Evolutionary conservation across 1,284 basidiomycete genomes (phyloP), one percentile per base, ranked within the genome.

Genomic region (Termitomyces sp.): DNA sequence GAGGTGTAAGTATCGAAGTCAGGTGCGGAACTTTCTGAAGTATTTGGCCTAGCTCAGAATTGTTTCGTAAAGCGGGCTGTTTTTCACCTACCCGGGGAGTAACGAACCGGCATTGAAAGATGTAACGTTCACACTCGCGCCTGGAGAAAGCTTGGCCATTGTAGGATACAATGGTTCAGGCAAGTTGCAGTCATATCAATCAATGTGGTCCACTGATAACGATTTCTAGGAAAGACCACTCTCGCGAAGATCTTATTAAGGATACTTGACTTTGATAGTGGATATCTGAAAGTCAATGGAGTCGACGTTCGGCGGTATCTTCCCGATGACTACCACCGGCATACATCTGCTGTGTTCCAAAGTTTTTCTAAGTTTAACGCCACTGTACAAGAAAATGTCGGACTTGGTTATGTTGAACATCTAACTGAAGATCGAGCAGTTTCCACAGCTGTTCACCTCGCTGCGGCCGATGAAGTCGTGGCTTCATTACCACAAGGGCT

Each of bases 141-240:
- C 88, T 10, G 90, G 90, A 12, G 87, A 91, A 70, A 84, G 78
- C 24, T 78, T 93, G 47, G 91, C 91, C 8, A 83, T 94, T 56
- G 91, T 94, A 26, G 90, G 90, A 12, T 84, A 82, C 66, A 90
- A 90, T 68, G 87, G 88, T 58, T 90, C 87, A 62, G 87, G 87
- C 82, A 67, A 66, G 78, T 69, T 38, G 15, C 13, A 44, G 45
- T 54, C 47, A 42, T 54, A 26, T 19, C 7, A 19, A n/a, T 55
- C 26, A 48, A 46, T 55, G 26, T 40, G 42, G 42, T 56, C 46
- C 31, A 44, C 52, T 59, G 31, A 46, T 54, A 53, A 52, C 40
- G 47, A 1, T 42, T 56, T 63, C 52, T 58, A 87, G 88, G 88
- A 30, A 92, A 92, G 75, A 88, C 90, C 4, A 93, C 90, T 0